Evolutionary conservation across 2,329 filamentous ascomycete genomes (phyloP).

Genomic region (Aspergillus brunneoviolaceus): DNA sequence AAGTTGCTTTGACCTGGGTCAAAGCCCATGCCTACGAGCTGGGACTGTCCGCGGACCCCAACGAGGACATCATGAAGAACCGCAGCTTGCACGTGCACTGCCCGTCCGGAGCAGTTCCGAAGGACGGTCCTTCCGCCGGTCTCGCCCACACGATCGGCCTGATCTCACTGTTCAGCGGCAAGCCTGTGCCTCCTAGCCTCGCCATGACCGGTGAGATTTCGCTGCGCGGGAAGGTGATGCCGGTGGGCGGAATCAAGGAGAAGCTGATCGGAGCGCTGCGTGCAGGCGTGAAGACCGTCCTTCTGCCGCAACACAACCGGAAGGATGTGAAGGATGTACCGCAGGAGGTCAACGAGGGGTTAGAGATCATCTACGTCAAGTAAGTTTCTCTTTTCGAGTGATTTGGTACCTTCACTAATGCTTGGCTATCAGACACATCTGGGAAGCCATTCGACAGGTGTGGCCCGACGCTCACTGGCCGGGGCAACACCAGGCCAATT

Average conservation of each 20-base stretch:
- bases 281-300: conserved; percentile 90
- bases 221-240: conserved; percentile 83
- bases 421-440: conserved; percentile 67
- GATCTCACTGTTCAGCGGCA: conserved; percentile 83
- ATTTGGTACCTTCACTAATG: too few relatives aligned
- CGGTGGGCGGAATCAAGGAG: conserved; percentile 97
- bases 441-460: conserved; percentile 85
- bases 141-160: conserved; percentile 92
- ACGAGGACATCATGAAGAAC: conserved; percentile 93
- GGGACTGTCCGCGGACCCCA: conserved; percentile 74
- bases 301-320: conserved; percentile 82
- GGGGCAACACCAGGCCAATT: conserved; percentile 65
- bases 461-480: conserved; percentile 92
- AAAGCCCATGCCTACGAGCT: conserved; percentile 93
- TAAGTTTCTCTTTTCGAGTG: conserved; percentile 49
- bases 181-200: conserved; percentile 82
- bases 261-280: conserved; percentile 93
- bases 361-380: conserved; percentile 88
- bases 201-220: conserved; percentile 88
- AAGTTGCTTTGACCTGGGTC: conserved; percentile 95
- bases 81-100: conserved; percentile 95
- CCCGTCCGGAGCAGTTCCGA: conserved; percentile 89
- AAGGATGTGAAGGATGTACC: conserved; percentile 93
- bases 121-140: conserved; percentile 81
- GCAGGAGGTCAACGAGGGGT: conserved; percentile 78